Evolutionary conservation across 345 rosid species (phyloP), one percentile per base, ranked within the genome.

Genomic region (Melaleuca quinquenervia): DNA sequence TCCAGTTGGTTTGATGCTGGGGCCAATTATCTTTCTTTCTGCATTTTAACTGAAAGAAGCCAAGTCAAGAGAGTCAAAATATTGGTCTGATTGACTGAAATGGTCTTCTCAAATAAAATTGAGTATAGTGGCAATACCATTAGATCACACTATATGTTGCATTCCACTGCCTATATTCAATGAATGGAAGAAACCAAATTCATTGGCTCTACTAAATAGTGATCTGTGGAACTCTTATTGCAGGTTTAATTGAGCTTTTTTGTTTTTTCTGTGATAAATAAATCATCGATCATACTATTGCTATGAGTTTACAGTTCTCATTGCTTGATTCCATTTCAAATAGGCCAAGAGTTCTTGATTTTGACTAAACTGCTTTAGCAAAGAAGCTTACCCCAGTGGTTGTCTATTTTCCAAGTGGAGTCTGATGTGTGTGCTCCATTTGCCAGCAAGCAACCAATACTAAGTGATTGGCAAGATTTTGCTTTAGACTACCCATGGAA

Each of bases 381-480:
- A 70, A 70, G 24, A 70, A 5, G 78, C 26, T 70, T 0, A 70
- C 48, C 1, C 8, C 0, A 0, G 84, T 56, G 94, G 94, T 95
- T 91, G 93, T 83, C 83, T 82, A 52, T 87, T 94, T 93, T 93
- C 92, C 93, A 85, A 89, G 83, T 88, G 93, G 91, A 87, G 90
- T 82, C 80, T 70, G 54, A 18, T 89, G 91, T 50, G 20, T 84
- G 86, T 84, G 89, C 94, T 91, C 90, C 91, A 92, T 88, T 93
- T 91, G 90, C 94, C 92, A 88, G 92, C 88, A 88, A 90, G 92
- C 92, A 92, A 91, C 94, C 94, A 6, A 91, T 80, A 93, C 86
- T 75, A 51, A 89, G 3, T 76, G 18, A 82, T 26, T 44, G 55
- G 76, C 84, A 75, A 83, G 85, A 84, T 85, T 89, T 62, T 86